Percentiles rank a stretch among this genome's conserved stretches.
Conservation (phyloP, 2,329 filamentous ascomycete species). For the Botrytis paeoniae region DNA sequence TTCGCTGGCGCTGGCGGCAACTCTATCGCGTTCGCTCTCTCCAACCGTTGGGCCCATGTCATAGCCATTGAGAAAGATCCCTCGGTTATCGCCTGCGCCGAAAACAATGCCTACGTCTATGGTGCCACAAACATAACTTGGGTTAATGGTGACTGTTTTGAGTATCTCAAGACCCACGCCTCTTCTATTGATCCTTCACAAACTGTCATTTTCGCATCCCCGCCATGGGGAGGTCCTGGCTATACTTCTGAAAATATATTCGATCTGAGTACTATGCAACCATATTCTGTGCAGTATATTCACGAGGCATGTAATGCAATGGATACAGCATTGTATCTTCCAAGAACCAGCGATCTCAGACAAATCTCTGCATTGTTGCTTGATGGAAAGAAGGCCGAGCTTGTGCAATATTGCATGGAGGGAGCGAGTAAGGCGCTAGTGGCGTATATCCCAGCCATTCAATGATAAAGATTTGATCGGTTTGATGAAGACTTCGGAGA, state of each 20-base stretch:
- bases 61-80: conserved; percentile 86
- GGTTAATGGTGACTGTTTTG: conserved; percentile 82
- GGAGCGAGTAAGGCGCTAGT: conserved; percentile 82
- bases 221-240: conserved; percentile 69
- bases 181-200: conserved; percentile 29
- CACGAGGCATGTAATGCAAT: conserved; percentile 58
- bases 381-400: conserved; percentile 58
- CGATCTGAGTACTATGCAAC: conserved; percentile 80
- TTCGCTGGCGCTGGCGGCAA: conserved; percentile 94
- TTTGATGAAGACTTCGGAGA: neutral
- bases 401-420: conserved; percentile 88
- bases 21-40: conserved; percentile 86
- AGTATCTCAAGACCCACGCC: conserved; percentile 30
- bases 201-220: conserved; percentile 64
- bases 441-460: conserved; percentile 53
- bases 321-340: conserved; percentile 74
- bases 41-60: conserved; percentile 73
- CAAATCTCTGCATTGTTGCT: conserved; percentile 64
- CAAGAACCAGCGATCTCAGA: conserved; percentile 76
- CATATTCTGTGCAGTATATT: conserved; percentile 69
- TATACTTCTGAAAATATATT: conserved; percentile 70
- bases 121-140: conserved; percentile 79
- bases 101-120: conserved; percentile 86
- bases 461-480: neutral
- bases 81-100: conserved; percentile 79